A percentile compares a stretch with the other conserved stretches of the same genome.
These are phyloP conservation scores for Diaporthe sp. DNA, from an alignment of 2,329 filamentous ascomycete species.

Conservation along the genomic window DNA sequence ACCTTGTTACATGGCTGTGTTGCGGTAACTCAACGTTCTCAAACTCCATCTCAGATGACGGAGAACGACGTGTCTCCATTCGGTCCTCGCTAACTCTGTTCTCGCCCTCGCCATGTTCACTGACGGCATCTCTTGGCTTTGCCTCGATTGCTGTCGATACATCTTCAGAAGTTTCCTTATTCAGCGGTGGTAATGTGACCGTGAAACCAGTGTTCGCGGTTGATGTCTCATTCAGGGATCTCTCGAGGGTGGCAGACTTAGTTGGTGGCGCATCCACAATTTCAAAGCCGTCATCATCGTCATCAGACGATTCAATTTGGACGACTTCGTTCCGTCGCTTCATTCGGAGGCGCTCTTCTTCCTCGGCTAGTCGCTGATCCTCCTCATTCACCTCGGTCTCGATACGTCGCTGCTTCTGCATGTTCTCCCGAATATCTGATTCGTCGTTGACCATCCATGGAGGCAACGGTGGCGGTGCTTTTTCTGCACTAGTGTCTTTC, in stretches of 20 bases:
- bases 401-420: constrained; percentile 69
- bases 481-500: constrained; percentile 57
- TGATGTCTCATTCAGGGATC: background rate
- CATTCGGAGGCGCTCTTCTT: constrained; percentile 64
- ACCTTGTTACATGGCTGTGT: constrained; percentile 23
- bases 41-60: constrained; percentile 50
- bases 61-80: constrained; percentile 24
- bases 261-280: constrained; percentile 62
- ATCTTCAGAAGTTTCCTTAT: constrained; percentile 43
- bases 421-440: constrained; percentile 74
- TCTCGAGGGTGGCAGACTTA: background rate
- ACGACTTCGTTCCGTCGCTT: constrained; percentile 65
- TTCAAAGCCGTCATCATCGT: constrained; percentile 69
- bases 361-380: constrained; percentile 68
- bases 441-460: constrained; percentile 79
- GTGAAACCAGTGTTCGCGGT: background rate
- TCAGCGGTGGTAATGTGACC: constrained; percentile 43
- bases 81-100: too few species aligned
- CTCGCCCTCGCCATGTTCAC: constrained; percentile 1
- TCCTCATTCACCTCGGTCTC: constrained; percentile 75
- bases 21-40: constrained; percentile 52
- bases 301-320: constrained; percentile 74
- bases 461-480: constrained; percentile 73
- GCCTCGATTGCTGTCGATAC: background rate
- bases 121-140: background rate